These are phyloP conservation scores for Lasiodiplodia sp. DNA, from an alignment of 2,329 filamentous ascomycete genomes.

Conservation along the genomic window DNA sequence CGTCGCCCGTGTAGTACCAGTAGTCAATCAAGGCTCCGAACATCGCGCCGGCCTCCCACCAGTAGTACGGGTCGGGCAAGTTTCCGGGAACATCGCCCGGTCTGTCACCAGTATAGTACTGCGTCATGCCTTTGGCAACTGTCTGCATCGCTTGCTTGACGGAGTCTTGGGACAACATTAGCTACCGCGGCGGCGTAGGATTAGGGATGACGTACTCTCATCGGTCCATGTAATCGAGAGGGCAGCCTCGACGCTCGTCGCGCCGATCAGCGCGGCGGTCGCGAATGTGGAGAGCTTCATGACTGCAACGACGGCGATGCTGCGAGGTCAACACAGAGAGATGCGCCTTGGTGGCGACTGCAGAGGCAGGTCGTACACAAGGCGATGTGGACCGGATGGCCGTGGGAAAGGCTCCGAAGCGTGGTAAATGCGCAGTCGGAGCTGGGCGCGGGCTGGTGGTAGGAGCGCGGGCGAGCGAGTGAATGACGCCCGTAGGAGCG, in stretches of 20 bases:
- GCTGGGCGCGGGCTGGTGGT: slow-evolving; percentile 14
- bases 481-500: slow-evolving; percentile 16
- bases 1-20: slow-evolving; percentile 52
- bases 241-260: slow-evolving; percentile 40
- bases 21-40: slow-evolving; percentile 50
- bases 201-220: slow-evolving; percentile 7
- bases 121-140: slow-evolving; percentile 26
- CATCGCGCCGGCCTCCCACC: slow-evolving; percentile 53
- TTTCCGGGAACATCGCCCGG: slow-evolving; percentile 53
- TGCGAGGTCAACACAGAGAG: not conserved
- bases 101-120: slow-evolving; percentile 28
- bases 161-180: slow-evolving; percentile 20
- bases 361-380: slow-evolving; percentile 3
- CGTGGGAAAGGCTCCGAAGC: not conserved
- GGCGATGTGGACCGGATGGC: not conserved
- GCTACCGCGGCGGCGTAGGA: not conserved
- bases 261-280: slow-evolving; percentile 42
- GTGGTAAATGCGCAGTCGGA: slow-evolving; percentile 3
- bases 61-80: slow-evolving; percentile 53
- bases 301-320: not conserved
- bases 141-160: slow-evolving; percentile 27
- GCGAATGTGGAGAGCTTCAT: slow-evolving; percentile 47
- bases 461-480: slow-evolving; percentile 27
- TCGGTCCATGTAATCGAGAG: slow-evolving; percentile 37
- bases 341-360: slow-evolving; percentile 11